These are phyloP conservation scores for Coemansia sp. DNA, from an alignment of 192 early-diverging fungal genomes.

Conservation along the genomic window DNA sequence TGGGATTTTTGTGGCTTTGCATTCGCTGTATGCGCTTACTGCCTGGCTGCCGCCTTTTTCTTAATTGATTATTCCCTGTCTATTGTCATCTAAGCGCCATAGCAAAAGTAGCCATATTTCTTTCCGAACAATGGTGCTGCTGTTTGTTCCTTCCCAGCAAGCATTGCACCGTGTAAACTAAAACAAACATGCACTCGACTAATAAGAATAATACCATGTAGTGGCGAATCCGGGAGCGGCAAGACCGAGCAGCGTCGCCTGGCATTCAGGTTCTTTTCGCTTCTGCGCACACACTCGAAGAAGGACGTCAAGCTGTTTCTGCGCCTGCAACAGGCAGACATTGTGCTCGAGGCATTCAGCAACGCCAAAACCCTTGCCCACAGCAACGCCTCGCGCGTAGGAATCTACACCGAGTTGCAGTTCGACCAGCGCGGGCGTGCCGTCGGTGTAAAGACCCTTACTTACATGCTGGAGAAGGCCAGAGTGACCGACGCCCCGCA, in stretches of 20 bases:
- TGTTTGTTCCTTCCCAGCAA: not conserved
- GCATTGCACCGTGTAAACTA: no score
- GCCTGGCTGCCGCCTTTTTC: not conserved
- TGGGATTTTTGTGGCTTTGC: not conserved
- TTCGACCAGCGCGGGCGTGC: constrained; percentile 83
- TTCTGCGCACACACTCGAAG: constrained; percentile 66
- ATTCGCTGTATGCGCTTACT: not conserved
- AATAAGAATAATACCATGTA: constrained; percentile 45
- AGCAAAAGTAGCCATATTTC: not conserved
- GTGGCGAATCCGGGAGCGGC: constrained; percentile 71
- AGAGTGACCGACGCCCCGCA: constrained; percentile 60
- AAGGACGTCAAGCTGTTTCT: constrained; percentile 78
- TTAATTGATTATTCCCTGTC: constrained; percentile 11
- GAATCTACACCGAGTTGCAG: constrained; percentile 89
- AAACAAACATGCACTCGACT: not conserved
- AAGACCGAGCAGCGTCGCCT: constrained; percentile 74
- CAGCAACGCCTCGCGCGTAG: constrained; percentile 72
- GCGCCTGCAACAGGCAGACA: constrained; percentile 61
- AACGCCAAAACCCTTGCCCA: constrained; percentile 64
- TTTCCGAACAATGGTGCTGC: not conserved
- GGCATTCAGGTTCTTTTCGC: constrained; percentile 63
- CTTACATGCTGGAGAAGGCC: constrained; percentile 64
- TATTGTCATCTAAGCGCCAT: constrained; percentile 47
- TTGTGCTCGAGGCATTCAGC: constrained; percentile 84
- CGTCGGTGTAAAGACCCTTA: constrained; percentile 76